Evolutionary conservation across 1,139 yeast genomes (phyloP).

Genomic region (Zygosaccharomyces sapae): DNA sequence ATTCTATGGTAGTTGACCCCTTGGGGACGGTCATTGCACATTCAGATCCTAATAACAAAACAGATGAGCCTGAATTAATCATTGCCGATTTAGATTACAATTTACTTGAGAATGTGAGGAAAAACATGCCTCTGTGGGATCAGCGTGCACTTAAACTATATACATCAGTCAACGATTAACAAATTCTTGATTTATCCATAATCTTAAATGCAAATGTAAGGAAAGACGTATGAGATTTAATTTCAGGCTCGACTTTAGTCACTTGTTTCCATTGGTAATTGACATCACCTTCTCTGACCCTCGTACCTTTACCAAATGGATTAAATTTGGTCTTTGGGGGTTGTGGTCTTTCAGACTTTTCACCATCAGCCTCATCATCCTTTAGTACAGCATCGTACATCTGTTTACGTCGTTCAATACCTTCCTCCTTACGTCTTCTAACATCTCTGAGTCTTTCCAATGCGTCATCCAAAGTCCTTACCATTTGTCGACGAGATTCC

Average conservation of each 20-base stretch:
- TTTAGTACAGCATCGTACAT: constrained; percentile 34
- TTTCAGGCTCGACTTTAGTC: constrained; percentile 74
- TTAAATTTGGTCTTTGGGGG: constrained; percentile 60
- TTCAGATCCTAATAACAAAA: constrained; percentile 40
- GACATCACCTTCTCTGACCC: constrained; percentile 83
- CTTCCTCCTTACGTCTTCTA: constrained; percentile 66
- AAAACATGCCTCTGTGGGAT: constrained; percentile 67
- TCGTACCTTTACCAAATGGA: constrained; percentile 77
- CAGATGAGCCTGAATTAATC: constrained; percentile 51
- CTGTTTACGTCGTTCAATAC: constrained; percentile 58
- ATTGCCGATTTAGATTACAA: constrained; percentile 66
- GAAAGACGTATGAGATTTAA: constrained; percentile 92
- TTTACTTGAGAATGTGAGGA: constrained; percentile 47
- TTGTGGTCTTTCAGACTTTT: constrained; percentile 30
- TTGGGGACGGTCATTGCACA: constrained; percentile 80
- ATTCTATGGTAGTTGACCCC: constrained; percentile 79
- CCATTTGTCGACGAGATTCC: constrained; percentile 92
- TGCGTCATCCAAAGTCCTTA: constrained; percentile 74
- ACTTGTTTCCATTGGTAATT: constrained; percentile 77
- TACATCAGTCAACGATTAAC: constrained; percentile 2
- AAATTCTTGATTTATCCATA: constrained; percentile 19
- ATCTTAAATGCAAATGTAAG: constrained; percentile 74
- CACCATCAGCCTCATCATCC: constrained; percentile 27
- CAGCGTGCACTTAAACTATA: constrained; percentile 66
- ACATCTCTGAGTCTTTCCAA: constrained; percentile 77